These are phyloP conservation scores for Talaromyces sp. DNA, from an alignment of 2,329 filamentous ascomycete genomes.

Conservation along the genomic window DNA sequence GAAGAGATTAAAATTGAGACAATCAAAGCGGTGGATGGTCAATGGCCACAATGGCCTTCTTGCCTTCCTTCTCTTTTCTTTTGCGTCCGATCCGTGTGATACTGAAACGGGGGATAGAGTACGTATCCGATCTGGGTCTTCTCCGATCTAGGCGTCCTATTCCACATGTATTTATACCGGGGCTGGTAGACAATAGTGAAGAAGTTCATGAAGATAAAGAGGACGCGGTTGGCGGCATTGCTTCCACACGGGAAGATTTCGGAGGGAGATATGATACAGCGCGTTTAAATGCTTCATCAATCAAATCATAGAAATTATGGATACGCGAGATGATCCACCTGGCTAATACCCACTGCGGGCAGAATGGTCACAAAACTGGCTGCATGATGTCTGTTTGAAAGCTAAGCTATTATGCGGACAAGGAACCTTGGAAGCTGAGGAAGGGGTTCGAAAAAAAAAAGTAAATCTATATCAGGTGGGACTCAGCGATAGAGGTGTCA, in stretches of 20 bases:
- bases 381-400: constrained; percentile 8
- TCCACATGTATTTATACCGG: not conserved
- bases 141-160: not conserved
- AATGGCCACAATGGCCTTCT: constrained; percentile 4
- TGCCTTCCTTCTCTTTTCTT: not conserved
- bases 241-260: not conserved
- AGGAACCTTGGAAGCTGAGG: not conserved
- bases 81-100: not conserved
- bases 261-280: not conserved
- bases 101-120: not conserved
- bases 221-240: constrained; percentile 11
- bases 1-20: not conserved
- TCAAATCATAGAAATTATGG: not conserved
- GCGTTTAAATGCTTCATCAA: constrained; percentile 13
- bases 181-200: not conserved
- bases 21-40: not conserved
- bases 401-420: constrained; percentile 1
- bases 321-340: constrained; percentile 8
- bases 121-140: constrained; percentile 10
- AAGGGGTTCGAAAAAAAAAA: not conserved
- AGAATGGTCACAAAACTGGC: constrained; percentile 1
- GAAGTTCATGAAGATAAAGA: not conserved
- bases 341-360: not conserved
- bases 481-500: not conserved
- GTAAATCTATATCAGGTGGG: not conserved